Conservation (phyloP, 306 rosid genomes). For the Arachis hypogaea region DNA sequence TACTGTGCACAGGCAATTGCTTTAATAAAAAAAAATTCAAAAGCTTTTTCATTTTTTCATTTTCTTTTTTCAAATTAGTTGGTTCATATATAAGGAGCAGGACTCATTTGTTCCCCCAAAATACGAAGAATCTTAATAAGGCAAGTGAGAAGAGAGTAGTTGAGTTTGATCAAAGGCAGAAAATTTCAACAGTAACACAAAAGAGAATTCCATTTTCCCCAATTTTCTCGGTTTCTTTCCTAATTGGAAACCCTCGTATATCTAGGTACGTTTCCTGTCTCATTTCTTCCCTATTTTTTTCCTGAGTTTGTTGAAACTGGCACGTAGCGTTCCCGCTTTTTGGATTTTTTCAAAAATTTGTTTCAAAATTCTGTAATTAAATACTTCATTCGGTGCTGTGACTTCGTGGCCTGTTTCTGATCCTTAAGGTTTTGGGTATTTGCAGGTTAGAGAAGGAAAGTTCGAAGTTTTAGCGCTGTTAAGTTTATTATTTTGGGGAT, state of each 20-base stretch:
- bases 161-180: neutral
- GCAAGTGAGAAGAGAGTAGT: neutral
- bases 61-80: neutral
- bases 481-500: neutral
- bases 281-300: neutral
- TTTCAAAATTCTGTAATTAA: neutral
- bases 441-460: conserved; percentile 3
- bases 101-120: conserved; percentile 4
- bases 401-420: neutral
- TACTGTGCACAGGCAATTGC: neutral
- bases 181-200: neutral
- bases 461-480: neutral
- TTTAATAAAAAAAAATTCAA: neutral
- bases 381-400: neutral
- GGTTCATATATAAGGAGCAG: conserved; percentile 19
- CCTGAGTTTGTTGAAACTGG: neutral
- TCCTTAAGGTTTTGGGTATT: neutral
- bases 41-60: neutral
- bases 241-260: conserved; percentile 19
- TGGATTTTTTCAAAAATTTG: neutral
- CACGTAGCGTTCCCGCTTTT: neutral
- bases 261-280: conserved; percentile 16
- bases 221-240: neutral
- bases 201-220: neutral
- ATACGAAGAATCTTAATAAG: conserved; percentile 1